Base-by-base conservation (phyloP, 805 yeast genomes). In the Yarrowia sp. region DNA sequence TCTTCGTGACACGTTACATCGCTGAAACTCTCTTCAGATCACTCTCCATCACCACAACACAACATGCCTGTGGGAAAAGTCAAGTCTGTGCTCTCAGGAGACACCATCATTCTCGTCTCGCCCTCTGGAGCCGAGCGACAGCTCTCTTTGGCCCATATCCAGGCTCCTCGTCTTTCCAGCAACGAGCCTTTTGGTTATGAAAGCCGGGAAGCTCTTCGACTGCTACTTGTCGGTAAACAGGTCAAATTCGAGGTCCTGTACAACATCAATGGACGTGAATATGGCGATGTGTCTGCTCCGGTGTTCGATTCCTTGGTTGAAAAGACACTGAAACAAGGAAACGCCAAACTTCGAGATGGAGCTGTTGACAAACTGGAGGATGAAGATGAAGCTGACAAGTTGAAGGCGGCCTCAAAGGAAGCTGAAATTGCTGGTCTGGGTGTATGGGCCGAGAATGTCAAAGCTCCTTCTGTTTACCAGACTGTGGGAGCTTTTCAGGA, bases 201-300 rank as follows among this genome's bases (percentile, higher is more conserved):
- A 69, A 76, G 88, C 39, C 83, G 87, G 69, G 93, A 89, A 74
- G 75, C 76, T 65, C 78, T 89, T 66, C 80, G 96, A 66, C 78
- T 78, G 8, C 78, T 88, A 68, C 75, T 87, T 17, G 81, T 89
- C 42, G 92, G 92, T 31, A 87, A 87, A 74, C 76, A 75, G 41
- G 78, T 89, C 74, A 82, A 81, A 70, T 87, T 86, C 73, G 78
- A 79, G 71, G 84, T 87, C 32, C 70, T 82, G 44, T 85, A 84
- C 76, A 82, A 84, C 69, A 77, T 71, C 65, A 72, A 71, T 65
- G 76, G 74, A 48, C 81, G 88, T 67, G 92, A 87, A 69, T 88
- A 86, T 72, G 95, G 93, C 28, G 92, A 89, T 72, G 74, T 87
- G 28, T 80, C 82, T 50, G 78, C 90, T 31, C 92, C 92, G 8